Evolutionary conservation across 148 eudicot genomes (phyloP), one percentile per base, ranked within the genome.

Genomic region (Diospyros kaki): DNA sequence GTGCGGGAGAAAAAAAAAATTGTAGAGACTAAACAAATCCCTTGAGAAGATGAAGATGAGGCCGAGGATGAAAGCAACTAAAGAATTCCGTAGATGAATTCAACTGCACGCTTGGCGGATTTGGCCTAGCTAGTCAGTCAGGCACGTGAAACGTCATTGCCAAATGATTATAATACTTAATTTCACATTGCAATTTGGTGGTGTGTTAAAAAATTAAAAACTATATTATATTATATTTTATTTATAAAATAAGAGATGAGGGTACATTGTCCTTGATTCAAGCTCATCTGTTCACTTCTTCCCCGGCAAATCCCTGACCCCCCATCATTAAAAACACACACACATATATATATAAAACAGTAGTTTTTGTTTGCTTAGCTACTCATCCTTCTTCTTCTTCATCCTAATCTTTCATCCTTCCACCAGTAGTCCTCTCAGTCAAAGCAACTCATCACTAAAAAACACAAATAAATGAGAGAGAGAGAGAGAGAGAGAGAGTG

Each of bases 141-240:
- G 78, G 78, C 52, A 76, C 56, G 72, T 76, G 78, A 65, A 58
- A 46, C 73, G 46, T 76, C 66, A 76, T 58, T 76, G 42, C 72
- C 66, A 42, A 18, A 67, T 76, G 61, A 67, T 76, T 67, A 43
- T 41, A 18, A 44, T 11, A 68, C 44, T 66, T 0, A 28, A 28
- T 0, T 28, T 28, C 28, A 28, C 28, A 28, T 28, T 28, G 28
- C 28, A 28, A 28, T 28, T 28, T 28, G 28, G 28, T 28, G 28
- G 28, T 28, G 28, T 28, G 28, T 28, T 28, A 28, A 28, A 28
- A 28, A 28, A 28, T 28, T 28, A 28, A 28, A 28, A 28, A 28
- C 28, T 28, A 28, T 28, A 28, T 28, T 28, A 28, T 28, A 28
- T 60, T 58, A 45, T 12, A 59, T 10, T 18, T 14, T 14, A 55